phyloP scores from a whole-genome alignment of 2,329 filamentous ascomycete species.

The Trematosphaeria pertusa region DNA sequence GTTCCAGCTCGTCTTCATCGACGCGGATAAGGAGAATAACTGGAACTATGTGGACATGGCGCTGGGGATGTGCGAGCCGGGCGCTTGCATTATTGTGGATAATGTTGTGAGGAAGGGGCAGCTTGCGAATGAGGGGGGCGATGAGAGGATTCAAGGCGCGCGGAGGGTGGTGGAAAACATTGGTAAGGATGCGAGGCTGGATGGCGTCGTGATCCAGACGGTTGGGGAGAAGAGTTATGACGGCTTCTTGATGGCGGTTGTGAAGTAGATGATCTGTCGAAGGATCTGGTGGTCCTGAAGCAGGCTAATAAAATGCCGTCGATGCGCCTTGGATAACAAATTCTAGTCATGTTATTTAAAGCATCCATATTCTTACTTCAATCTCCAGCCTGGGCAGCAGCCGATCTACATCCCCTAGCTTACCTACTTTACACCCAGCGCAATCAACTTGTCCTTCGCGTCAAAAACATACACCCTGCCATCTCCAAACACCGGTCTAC shows the following conservation, averaged over 20 bases:
- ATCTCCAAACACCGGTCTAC: constrained; percentile 51
- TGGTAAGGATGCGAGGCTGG: constrained; percentile 52
- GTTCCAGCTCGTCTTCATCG: constrained; percentile 62
- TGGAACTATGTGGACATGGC: constrained; percentile 58
- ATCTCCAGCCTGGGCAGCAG: no score
- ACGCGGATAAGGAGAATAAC: constrained; percentile 60
- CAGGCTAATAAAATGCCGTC: no score
- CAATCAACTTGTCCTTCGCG: constrained; percentile 18
- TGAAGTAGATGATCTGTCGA: constrained; percentile 30
- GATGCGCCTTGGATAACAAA: no score
- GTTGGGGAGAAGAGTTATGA: constrained; percentile 58
- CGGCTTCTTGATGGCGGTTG: constrained; percentile 53
- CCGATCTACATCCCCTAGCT: no score
- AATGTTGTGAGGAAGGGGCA: constrained; percentile 56
- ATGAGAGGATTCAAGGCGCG: constrained; percentile 40
- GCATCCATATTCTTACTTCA: no score
- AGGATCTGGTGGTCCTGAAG: no score
- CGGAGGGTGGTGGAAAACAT: constrained; percentile 52
- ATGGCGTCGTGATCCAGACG: constrained; percentile 54
- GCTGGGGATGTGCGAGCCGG: constrained; percentile 49
- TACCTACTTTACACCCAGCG: no score
- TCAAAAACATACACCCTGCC: constrained; percentile 33
- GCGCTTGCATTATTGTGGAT: constrained; percentile 57
- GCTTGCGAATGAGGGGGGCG: constrained; percentile 39
- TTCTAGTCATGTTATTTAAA: no score